Conservation (phyloP, 2,329 filamentous ascomycete genomes). For the Paecilomyces variotii region DNA sequence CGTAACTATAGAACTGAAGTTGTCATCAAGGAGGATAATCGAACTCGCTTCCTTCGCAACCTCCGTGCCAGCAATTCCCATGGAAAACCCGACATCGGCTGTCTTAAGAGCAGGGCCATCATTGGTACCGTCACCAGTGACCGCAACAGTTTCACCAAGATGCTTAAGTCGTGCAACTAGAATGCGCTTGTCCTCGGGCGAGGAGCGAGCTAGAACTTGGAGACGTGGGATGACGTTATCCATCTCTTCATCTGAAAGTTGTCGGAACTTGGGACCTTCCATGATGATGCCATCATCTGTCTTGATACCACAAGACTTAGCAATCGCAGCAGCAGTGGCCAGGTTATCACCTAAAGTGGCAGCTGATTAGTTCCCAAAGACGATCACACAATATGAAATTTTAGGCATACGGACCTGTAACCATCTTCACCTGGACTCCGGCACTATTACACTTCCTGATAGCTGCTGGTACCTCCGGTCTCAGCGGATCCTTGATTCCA, state of each 20-base stretch:
- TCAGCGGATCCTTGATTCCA: conserved; percentile 67
- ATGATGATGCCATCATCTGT: conserved; percentile 53
- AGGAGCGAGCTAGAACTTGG: conserved; percentile 58
- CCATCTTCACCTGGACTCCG: conserved; percentile 66
- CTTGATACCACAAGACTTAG: conserved; percentile 63
- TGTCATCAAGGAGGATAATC: conserved; percentile 60
- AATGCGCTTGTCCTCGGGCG: conserved; percentile 59
- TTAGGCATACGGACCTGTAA: conserved; percentile 42
- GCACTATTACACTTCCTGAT: conserved; percentile 60
- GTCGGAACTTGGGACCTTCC: conserved; percentile 61
- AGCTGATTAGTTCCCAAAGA: background rate
- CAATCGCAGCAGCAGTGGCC: conserved; percentile 64
- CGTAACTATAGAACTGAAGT: conserved; percentile 58
- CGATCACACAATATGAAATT: background rate
- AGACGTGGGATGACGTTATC: conserved; percentile 50
- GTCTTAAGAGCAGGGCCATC: conserved; percentile 59
- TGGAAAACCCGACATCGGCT: conserved; percentile 60
- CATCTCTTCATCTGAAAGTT: conserved; percentile 53
- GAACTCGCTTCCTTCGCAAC: conserved; percentile 62
- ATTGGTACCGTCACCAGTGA: conserved; percentile 60
- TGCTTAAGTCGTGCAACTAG: conserved; percentile 54
- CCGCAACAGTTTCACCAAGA: conserved; percentile 55
- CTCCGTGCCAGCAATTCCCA: conserved; percentile 60
- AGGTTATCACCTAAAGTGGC: conserved; percentile 53
- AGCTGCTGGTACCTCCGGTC: conserved; percentile 59